Conservation (phyloP, 306 rosid genomes). For the Macrotyloma uniflorum region DNA sequence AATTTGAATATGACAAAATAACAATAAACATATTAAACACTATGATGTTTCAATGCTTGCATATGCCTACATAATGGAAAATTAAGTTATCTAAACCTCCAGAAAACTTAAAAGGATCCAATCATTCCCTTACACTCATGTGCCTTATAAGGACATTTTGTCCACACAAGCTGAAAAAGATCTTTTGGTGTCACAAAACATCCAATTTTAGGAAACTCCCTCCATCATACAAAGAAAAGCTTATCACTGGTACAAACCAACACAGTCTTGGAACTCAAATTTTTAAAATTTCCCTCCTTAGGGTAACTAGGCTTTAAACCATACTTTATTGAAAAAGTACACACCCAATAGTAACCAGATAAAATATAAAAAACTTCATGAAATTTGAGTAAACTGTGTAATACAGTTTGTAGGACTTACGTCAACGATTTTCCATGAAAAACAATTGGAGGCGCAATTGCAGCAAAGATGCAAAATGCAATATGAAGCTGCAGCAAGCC, state of each 20-base stretch:
- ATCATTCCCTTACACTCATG: background rate
- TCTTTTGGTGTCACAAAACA: background rate
- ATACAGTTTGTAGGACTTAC: constrained; percentile 55
- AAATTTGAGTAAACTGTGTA: constrained; percentile 12
- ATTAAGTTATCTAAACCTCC: background rate
- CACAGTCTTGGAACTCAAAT: background rate
- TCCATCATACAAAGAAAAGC: background rate
- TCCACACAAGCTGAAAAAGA: background rate
- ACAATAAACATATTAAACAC: constrained; percentile 3
- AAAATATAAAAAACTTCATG: constrained; percentile 21
- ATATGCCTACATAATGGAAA: background rate
- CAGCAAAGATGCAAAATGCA: constrained; percentile 87
- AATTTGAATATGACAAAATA: constrained; percentile 10
- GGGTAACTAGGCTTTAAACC: constrained; percentile 20
- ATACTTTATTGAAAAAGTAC: background rate
- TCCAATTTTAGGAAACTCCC: background rate
- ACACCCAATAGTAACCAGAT: constrained; percentile 3
- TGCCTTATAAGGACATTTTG: constrained; percentile 13
- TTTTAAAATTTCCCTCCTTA: constrained; percentile 1
- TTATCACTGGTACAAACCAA: constrained; percentile 1
- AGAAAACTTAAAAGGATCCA: background rate
- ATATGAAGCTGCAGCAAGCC: constrained; percentile 74
- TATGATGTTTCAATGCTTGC: constrained; percentile 2
- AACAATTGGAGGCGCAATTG: constrained; percentile 97
- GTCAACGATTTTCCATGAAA: constrained; percentile 93